These are phyloP conservation scores for Fragilaria radians DNA, from an alignment of 108 stramenopile species.

Conservation along the genomic window DNA sequence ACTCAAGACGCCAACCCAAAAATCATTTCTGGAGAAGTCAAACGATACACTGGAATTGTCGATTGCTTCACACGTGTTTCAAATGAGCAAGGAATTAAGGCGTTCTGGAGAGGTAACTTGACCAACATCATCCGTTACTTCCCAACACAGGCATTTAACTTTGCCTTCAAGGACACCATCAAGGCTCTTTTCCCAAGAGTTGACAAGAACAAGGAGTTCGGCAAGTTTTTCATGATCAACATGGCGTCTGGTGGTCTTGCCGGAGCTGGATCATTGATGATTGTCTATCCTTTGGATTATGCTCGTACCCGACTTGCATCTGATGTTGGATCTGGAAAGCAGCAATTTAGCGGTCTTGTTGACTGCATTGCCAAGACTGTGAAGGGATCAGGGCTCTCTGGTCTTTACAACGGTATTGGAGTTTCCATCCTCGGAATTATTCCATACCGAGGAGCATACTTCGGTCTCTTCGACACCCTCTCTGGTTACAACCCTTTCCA, in stretches of 20 bases:
- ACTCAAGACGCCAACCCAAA: slow-evolving; percentile 97
- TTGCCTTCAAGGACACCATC: slow-evolving; percentile 98
- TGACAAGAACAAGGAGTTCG: slow-evolving; percentile 94
- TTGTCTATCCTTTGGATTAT: slow-evolving; percentile 99
- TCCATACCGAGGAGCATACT: slow-evolving; percentile 98
- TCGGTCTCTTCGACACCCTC: slow-evolving; percentile 97
- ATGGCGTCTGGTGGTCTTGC: slow-evolving; percentile 97
- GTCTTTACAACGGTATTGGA: slow-evolving; percentile 98
- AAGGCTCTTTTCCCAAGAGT: slow-evolving; percentile 96
- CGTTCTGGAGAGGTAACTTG: slow-evolving; percentile 98
- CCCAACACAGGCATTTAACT: slow-evolving; percentile 99
- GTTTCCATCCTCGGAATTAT: slow-evolving; percentile 95
- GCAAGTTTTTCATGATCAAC: slow-evolving; percentile 95
- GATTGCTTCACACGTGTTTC: slow-evolving; percentile 96
- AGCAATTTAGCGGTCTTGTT: slow-evolving; percentile 93
- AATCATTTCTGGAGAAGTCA: slow-evolving; percentile 92
- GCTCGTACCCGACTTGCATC: slow-evolving; percentile 98
- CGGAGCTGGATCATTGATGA: slow-evolving; percentile 92
- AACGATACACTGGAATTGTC: slow-evolving; percentile 93
- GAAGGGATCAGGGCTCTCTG: slow-evolving; percentile 72
- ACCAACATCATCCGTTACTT: slow-evolving; percentile 99
- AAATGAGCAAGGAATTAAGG: slow-evolving; percentile 83
- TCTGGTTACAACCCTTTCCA: slow-evolving; percentile 97
- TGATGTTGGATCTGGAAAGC: slow-evolving; percentile 92
- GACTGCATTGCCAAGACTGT: slow-evolving; percentile 96